Evolutionary conservation across 1,139 yeast species (phyloP), one percentile per base, ranked within the genome.

Genomic region (Sugiyamaella castrensis): DNA sequence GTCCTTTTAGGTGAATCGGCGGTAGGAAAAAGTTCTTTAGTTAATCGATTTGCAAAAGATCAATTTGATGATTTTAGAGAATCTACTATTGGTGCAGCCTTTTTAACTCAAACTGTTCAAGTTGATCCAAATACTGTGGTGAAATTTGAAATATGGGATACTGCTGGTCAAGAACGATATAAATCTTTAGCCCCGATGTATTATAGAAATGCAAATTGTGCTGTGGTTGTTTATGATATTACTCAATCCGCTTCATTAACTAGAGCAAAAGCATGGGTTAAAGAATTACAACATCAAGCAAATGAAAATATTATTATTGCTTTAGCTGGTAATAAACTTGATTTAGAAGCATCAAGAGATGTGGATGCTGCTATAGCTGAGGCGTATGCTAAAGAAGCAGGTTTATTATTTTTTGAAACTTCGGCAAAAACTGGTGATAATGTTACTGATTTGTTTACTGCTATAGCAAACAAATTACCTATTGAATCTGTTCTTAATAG

Each of bases 21-120:
- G 1, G 98, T 92, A 37, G 98, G 98, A 47, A 92, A 92, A 65
- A 67, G 72, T 6, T 89, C 97, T 2, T 81, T 92, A 27, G 98
- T 92, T 26, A 86, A 89, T 61, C 76, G 98, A 59, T 94, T 92
- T 66, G 98, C 92, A 19, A 87, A 91, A 62, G 94, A 91, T 66
- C 87, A 95, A 29, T 94, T 92, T 67, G 96, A 91, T 62, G 96
- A 89, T 63, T 80, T 86, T 71, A 78, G 97, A 60, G 98, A 92
- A 69, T 87, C 96, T 24, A 92, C 98, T 7, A 92, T 92, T 53
- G 98, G 98, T 12, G 98, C 98, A 2, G 98, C 98, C 2, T 92
- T 92, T 66, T 74, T 92, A 52, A 91, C 98, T 12, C 98, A 92
- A 65, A 83, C 95, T 6, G 82, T 92, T 48, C 82, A 75, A 48